Evolutionary conservation across 2,329 filamentous ascomycete genomes (phyloP).

Genomic region (Byssothecium circinans): DNA sequence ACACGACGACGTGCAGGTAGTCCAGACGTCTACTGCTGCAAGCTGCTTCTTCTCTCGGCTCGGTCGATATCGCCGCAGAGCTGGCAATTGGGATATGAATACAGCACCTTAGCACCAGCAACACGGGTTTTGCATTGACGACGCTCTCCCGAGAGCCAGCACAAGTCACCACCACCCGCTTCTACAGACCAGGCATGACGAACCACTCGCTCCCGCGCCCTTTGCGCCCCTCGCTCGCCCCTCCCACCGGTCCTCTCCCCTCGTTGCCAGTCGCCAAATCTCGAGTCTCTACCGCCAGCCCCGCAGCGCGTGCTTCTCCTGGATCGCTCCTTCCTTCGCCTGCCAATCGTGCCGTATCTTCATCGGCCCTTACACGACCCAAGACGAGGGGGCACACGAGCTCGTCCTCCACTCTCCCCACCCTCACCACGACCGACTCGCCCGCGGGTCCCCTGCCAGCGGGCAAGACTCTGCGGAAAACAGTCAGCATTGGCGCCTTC

Average conservation of each 20-base stretch:
- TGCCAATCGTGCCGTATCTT: constrained; percentile 35
- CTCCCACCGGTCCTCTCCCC: constrained; percentile 72
- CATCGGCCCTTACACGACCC: constrained; percentile 34
- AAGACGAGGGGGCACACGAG: constrained; percentile 26
- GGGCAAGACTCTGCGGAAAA: constrained; percentile 76
- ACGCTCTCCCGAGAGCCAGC: constrained; percentile 11
- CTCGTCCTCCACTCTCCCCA: constrained; percentile 51
- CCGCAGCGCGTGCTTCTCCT: constrained; percentile 27
- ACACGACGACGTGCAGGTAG: constrained; percentile 14
- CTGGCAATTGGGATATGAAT: constrained; percentile 31
- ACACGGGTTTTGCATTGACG: constrained; percentile 15
- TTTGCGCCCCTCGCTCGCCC: constrained; percentile 62
- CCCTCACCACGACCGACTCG: constrained; percentile 48
- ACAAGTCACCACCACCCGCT: constrained; percentile 8
- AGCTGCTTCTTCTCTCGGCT: too few relatives aligned
- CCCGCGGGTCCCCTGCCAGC: constrained; percentile 28
- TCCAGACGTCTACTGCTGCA: constrained; percentile 12
- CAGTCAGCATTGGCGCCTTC: constrained; percentile 91
- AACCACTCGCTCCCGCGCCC: constrained; percentile 69
- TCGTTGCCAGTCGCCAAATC: constrained; percentile 73
- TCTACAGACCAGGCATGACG: constrained; percentile 27
- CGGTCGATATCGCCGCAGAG: too few relatives aligned
- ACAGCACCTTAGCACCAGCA: constrained; percentile 21
- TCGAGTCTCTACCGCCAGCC: constrained; percentile 56
- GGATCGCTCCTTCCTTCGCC: constrained; percentile 34